Conservation (phyloP, 2,329 filamentous ascomycete genomes). For the Alternaria panax region DNA sequence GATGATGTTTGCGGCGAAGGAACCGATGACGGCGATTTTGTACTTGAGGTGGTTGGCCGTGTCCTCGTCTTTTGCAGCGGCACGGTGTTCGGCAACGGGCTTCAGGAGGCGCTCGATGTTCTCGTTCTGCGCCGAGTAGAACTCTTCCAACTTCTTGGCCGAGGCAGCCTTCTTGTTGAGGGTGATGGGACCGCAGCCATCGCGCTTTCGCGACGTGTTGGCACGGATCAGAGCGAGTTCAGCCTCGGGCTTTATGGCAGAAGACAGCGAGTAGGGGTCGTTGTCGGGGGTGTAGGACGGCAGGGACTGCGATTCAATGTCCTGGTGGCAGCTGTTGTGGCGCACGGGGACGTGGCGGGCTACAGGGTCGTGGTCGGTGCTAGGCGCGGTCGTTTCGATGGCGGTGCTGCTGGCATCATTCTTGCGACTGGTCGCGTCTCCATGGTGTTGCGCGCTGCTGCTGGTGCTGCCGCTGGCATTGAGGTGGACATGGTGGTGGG, state of each 20-base stretch:
- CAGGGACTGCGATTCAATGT: conserved; percentile 59
- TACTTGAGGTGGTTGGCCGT: conserved; percentile 81
- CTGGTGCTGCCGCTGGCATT: conserved; percentile 19
- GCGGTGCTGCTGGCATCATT: conserved; percentile 50
- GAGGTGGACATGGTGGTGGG: conserved; percentile 33
- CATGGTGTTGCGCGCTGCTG: conserved; percentile 20
- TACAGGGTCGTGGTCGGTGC: conserved; percentile 45
- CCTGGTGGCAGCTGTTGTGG: conserved; percentile 30
- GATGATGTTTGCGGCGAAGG: conserved; percentile 79
- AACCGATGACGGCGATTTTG: conserved; percentile 71
- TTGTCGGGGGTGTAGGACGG: conserved; percentile 69
- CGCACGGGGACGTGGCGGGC: conserved; percentile 41
- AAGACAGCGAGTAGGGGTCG: conserved; percentile 83
- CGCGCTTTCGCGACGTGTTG: conserved; percentile 80
- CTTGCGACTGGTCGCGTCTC: conserved; percentile 23
- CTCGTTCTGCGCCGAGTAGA: conserved; percentile 91
- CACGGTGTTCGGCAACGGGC: conserved; percentile 87
- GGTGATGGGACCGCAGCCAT: conserved; percentile 57
- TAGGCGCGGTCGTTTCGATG: conserved; percentile 43
- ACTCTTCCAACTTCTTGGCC: conserved; percentile 71
- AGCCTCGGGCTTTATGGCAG: conserved; percentile 76
- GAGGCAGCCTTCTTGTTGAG: conserved; percentile 53
- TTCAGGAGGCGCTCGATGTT: conserved; percentile 92
- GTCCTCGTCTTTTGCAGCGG: conserved; percentile 79
- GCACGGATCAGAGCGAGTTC: conserved; percentile 81